Base-by-base conservation (phyloP, 768 basidiomycete species). In the Suillus clintonianus region DNA sequence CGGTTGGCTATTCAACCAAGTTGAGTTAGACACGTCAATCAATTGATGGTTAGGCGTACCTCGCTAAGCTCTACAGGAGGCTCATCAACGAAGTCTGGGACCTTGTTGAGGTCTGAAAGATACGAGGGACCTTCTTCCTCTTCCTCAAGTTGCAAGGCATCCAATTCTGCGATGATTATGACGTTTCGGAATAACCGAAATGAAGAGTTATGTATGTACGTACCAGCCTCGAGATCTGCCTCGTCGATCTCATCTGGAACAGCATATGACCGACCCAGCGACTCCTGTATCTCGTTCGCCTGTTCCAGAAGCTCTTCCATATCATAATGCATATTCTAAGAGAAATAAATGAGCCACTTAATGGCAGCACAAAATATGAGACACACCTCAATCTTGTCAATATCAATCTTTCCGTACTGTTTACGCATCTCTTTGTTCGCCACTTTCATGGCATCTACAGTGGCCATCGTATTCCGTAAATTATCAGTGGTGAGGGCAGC, bases 191-290 rank as follows among this genome's bases (percentile, higher is more conserved):
- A 67, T 50, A 47, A 50, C 60, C 22, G 15, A 51, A 34, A 59
- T n/a, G 43, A 34, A 50, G 8, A 51, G 15, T 42, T 8, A 43
- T 54, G 24, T 22, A 61, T 37, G 30, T 45, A 72, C 86, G 55
- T 71, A 91, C 97, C 97, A 51, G 97, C 97, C 82, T 98, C 91
- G 4, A 99, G 83, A 76, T 99, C 97, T 9, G 92, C 94, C 75
- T 99, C 97, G 77, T 99, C 97, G 27, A 99, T 82, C 75, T 99
- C 97, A 68, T 99, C 97, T 17, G 97, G 97, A 0, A 99, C 93
- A 15, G 90, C 93, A 76, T 99, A 99, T 27, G 95, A 96, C 66
- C 97, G 83, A 19, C 92, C 94, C 27, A 99, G 80, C 24, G 91
- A 87, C 76, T 99, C 97, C 72, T 99, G 97, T 64, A 99, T 94